These are phyloP conservation scores for Coemansia sp. DNA, from an alignment of 192 early-diverging fungal genomes.

Conservation along the genomic window DNA sequence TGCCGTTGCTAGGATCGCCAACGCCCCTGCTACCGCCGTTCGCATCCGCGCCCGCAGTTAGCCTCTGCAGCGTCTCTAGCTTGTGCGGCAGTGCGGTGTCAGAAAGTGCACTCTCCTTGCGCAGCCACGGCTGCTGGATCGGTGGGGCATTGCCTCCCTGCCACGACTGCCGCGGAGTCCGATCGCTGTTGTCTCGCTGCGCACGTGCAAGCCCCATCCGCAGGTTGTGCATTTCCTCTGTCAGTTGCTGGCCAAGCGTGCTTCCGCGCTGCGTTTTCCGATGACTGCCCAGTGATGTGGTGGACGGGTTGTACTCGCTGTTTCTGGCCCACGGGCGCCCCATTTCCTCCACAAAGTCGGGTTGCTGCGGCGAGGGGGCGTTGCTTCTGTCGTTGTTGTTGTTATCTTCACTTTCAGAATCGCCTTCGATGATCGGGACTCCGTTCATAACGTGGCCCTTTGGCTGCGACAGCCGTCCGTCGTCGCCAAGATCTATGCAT, in stretches of 20 bases:
- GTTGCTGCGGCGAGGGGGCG: not conserved
- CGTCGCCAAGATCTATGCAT: conserved; percentile 1
- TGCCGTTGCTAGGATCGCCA: not conserved
- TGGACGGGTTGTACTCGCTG: conserved; percentile 34
- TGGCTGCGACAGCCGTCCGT: not conserved
- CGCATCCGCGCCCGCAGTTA: not conserved
- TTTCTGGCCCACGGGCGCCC: conserved; percentile 36
- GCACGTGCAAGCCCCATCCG: conserved; percentile 37
- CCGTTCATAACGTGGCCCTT: not conserved
- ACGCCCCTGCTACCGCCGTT: not conserved
- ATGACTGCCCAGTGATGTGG: conserved; percentile 25
- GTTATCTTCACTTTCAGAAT: conserved; percentile 8
- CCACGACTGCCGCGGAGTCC: conserved; percentile 41
- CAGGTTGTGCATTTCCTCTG: conserved; percentile 43
- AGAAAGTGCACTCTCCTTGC: conserved; percentile 30
- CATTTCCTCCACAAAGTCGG: conserved; percentile 1
- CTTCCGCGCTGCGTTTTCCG: conserved; percentile 39
- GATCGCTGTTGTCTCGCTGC: conserved; percentile 21
- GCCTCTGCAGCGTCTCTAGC: not conserved
- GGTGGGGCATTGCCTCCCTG: conserved; percentile 20
- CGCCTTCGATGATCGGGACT: conserved; percentile 2
- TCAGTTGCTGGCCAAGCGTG: conserved; percentile 52
- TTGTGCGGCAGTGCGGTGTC: conserved; percentile 38
- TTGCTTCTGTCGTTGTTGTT: conserved; percentile 6
- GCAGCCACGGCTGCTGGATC: conserved; percentile 38